phyloP scores from a whole-genome alignment of 495 filamentous ascomycete genomes.

The Penicillium coprophilum region DNA sequence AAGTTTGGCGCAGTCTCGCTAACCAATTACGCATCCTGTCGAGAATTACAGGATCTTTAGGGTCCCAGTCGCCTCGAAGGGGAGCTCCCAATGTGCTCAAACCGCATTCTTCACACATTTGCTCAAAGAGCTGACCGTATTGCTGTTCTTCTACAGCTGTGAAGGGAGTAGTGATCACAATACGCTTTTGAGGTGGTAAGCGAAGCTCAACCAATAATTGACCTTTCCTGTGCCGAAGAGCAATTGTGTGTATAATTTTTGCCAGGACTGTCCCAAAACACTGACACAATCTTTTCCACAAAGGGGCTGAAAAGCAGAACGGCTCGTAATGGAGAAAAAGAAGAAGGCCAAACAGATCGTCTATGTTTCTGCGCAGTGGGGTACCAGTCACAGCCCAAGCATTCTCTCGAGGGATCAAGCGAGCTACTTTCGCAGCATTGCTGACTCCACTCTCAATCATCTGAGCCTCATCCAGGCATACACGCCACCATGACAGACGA shows the following conservation, averaged over 20 bases:
- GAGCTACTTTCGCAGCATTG: slow-evolving; percentile 76
- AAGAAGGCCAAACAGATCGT: slow-evolving; percentile 66
- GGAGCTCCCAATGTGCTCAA: slow-evolving; percentile 65
- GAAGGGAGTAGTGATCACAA: slow-evolving; percentile 88
- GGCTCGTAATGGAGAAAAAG: slow-evolving; percentile 79
- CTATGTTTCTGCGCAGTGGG: slow-evolving; percentile 75
- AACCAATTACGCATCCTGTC: slow-evolving; percentile 72
- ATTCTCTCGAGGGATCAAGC: slow-evolving; percentile 76
- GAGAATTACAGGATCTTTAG: slow-evolving; percentile 53
- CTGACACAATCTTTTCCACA: slow-evolving; percentile 66
- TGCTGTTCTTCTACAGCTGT: slow-evolving; percentile 84
- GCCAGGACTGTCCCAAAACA: slow-evolving; percentile 60
- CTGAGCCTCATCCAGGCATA: slow-evolving; percentile 93
- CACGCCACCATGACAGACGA: slow-evolving; percentile 83
- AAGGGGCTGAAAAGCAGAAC: slow-evolving; percentile 56
- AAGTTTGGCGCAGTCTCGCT: slow-evolving; percentile 72
- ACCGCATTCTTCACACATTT: slow-evolving; percentile 69
- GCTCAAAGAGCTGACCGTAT: slow-evolving; percentile 67
- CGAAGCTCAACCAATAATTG: slow-evolving; percentile 66
- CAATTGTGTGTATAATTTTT: slow-evolving; percentile 63
- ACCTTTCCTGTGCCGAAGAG: slow-evolving; percentile 84
- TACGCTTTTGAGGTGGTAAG: slow-evolving; percentile 72
- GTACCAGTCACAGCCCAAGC: slow-evolving; percentile 95
- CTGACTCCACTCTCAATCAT: slow-evolving; percentile 89
- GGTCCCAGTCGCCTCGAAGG: slow-evolving; percentile 58